phyloP scores from a whole-genome alignment of 257 asterid genomes.

The Lantana camara region DNA sequence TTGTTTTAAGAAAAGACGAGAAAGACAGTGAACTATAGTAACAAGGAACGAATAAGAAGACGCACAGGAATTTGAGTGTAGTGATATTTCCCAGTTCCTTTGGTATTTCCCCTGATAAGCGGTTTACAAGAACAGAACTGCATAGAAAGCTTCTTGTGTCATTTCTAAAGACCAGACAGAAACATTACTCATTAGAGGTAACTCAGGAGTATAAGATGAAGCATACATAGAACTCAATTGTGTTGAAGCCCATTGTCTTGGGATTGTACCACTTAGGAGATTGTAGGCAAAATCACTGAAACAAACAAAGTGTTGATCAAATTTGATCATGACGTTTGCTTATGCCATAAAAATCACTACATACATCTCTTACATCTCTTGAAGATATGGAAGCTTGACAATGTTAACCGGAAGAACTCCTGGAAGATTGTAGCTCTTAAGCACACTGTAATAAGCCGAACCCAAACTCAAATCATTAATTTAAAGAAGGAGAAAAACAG shows the following conservation, averaged over 20 bases:
- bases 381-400: conserved; percentile 63
- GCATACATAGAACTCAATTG: conserved; percentile 57
- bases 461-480: neutral
- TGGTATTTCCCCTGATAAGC: conserved; percentile 80
- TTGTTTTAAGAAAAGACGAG: neutral
- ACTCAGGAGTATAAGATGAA: conserved; percentile 10
- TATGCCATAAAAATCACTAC: conserved; percentile 9
- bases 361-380: conserved; percentile 49
- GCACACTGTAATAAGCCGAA: conserved; percentile 49
- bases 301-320: conserved; percentile 21
- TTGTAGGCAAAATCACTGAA: conserved; percentile 81
- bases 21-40: neutral
- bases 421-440: conserved; percentile 68
- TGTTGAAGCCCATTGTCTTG: conserved; percentile 66
- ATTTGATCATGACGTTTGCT: conserved; percentile 12
- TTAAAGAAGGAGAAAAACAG: too few relatives aligned
- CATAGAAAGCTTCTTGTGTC: conserved; percentile 30
- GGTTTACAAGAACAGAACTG: conserved; percentile 82
- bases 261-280: conserved; percentile 69
- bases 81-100: conserved; percentile 64
- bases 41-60: conserved; percentile 25
- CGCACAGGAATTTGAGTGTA: conserved; percentile 79
- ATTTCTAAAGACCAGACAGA: conserved; percentile 23
- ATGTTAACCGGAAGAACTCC: conserved; percentile 70
- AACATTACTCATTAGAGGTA: neutral